Evolutionary conservation across 805 yeast genomes (phyloP), one percentile per base, ranked within the genome.

Genomic region (Sugiyamaella floridensis): DNA sequence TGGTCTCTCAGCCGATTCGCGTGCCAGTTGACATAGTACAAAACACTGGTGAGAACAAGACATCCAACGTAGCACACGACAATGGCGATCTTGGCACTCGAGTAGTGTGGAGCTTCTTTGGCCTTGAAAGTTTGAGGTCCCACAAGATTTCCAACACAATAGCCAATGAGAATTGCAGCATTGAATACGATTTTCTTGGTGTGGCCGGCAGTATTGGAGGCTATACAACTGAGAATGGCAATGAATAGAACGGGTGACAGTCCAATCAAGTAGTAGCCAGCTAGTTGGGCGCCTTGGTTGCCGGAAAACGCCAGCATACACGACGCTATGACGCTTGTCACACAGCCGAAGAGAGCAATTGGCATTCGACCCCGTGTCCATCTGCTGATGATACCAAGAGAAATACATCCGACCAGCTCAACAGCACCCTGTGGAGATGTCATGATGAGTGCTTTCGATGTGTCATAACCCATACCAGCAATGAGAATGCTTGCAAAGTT

Each of bases 51-150:
- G 79, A 81, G 40, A 73, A 65, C 56, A 75, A 73, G 51, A 9
- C 53, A 18, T 16, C 16, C 34, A 9, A 45, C 41, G 32, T 45
- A 77, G 2, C 83, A 74, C 71, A 54, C 85, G 67, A 55, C 60
- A 80, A 50, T 79, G 72, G 67, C 81, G 72, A 29, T 82, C 76
- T 43, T 85, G 76, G 59, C 60, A 72, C 75, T 80, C 71, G 47
- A 67, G 60, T 84, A 86, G 42, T 66, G 62, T 6, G 89, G 89
- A n/a, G 80, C 82, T 53, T 83, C 79, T 5, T 67, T 58, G 0
- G 76, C 67, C 54, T 71, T 74, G 70, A 86, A 86, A 16, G 85
- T 75, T 66, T 83, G 89, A 4, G 93, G 89, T 1, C 90, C 92
- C 53, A 83, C 76, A 41, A 85, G 71, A 64, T 83, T 81, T 14